These are phyloP conservation scores for Pseudogymnoascus pannorum DNA, from an alignment of 2,329 filamentous ascomycete species.

Conservation along the genomic window DNA sequence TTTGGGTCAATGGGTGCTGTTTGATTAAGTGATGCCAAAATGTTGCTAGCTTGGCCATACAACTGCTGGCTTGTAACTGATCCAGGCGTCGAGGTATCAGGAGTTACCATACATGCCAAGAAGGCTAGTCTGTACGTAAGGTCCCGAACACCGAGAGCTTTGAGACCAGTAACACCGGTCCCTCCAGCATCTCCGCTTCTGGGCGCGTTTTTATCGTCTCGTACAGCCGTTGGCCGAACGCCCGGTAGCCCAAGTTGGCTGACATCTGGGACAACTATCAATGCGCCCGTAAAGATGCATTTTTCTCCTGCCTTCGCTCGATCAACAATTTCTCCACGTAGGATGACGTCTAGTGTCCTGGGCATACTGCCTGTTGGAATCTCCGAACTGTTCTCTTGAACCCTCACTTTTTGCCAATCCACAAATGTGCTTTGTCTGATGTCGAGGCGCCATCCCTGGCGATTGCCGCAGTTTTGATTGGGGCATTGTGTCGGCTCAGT, in stretches of 20 bases:
- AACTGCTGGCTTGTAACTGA: slow-evolving; percentile 62
- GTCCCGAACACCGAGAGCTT: slow-evolving; percentile 88
- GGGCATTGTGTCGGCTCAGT: slow-evolving; percentile 95
- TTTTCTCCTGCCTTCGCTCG: slow-evolving; percentile 96
- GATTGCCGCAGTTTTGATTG: slow-evolving; percentile 79
- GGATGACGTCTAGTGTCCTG: slow-evolving; percentile 91
- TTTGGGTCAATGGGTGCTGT: slow-evolving; percentile 58
- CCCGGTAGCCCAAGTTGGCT: slow-evolving; percentile 90
- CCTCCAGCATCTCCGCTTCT: slow-evolving; percentile 76
- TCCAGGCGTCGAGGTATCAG: slow-evolving; percentile 75
- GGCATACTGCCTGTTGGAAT: slow-evolving; percentile 99
- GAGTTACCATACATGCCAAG: slow-evolving; percentile 90
- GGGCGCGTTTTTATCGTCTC: slow-evolving; percentile 68
- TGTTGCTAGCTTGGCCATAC: slow-evolving; percentile 71
- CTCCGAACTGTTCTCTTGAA: slow-evolving; percentile 97
- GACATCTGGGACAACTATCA: slow-evolving; percentile 95
- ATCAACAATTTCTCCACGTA: slow-evolving; percentile 95
- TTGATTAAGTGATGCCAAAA: slow-evolving; percentile 76
- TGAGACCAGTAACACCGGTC: slow-evolving; percentile 78
- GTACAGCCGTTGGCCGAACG: slow-evolving; percentile 70
- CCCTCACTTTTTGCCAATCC: slow-evolving; percentile 97
- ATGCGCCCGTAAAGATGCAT: slow-evolving; percentile 91
- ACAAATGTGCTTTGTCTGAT: slow-evolving; percentile 96
- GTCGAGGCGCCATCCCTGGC: slow-evolving; percentile 90
- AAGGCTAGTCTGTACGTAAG: slow-evolving; percentile 95